Conservation (phyloP, 331 rosid species). For the Malus hybrid region DNA sequence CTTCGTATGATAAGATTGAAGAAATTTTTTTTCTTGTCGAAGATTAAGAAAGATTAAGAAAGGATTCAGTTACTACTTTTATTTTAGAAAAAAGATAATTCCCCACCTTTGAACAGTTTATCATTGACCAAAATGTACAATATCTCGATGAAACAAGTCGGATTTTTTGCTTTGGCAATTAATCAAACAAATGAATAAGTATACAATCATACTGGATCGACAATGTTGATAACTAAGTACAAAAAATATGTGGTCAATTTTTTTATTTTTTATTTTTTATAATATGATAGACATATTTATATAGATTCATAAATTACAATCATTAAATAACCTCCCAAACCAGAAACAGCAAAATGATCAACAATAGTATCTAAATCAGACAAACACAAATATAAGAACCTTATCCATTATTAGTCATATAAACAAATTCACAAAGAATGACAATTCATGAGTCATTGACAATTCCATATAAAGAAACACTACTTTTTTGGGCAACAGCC, state of each 20-base stretch:
- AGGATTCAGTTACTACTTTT: no score
- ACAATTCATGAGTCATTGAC: not conserved
- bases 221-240: not conserved
- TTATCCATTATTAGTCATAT: not conserved
- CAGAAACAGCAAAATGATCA: not conserved
- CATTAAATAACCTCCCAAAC: not conserved
- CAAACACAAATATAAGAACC: not conserved
- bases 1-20: no score
- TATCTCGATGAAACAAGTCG: not conserved
- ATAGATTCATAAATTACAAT: not conserved
- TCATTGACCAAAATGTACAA: not conserved
- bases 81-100: no score
- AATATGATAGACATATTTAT: not conserved
- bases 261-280: no score
- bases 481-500: not conserved
- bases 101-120: no score
- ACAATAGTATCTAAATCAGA: not conserved
- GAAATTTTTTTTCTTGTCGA: no score
- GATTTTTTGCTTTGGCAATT: not conserved
- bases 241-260: no score
- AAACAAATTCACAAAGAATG: constrained; percentile 14
- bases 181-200: not conserved
- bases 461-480: not conserved
- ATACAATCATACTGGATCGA: not conserved
- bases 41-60: no score